Conservation (phyloP, 2,329 filamentous ascomycete species). For the Colletotrichum liaoningense region DNA sequence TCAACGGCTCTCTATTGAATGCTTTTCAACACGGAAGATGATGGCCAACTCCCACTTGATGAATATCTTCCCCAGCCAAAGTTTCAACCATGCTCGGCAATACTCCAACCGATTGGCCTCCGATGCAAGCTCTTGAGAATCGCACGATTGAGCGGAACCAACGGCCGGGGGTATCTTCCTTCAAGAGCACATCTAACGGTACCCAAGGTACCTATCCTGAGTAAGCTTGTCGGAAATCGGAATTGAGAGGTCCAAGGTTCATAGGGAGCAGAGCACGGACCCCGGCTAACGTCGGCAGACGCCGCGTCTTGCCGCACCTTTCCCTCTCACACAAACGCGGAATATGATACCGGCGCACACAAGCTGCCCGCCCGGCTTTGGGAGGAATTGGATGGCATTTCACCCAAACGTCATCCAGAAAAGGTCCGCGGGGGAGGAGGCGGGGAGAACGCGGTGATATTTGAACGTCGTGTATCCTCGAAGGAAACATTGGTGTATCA, state of each 20-base stretch:
- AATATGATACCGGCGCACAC: constrained; percentile 7
- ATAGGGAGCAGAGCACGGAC: not conserved
- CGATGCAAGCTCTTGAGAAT: not conserved
- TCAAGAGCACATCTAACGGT: not conserved
- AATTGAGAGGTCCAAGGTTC: constrained; percentile 21
- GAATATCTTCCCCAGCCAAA: not conserved
- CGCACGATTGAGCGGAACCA: not conserved
- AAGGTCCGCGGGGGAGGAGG: not conserved
- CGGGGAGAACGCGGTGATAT: not conserved
- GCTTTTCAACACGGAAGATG: not conserved
- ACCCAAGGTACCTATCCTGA: not conserved
- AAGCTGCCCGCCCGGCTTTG: constrained; percentile 19
- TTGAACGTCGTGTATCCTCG: not conserved
- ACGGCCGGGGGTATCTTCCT: not conserved
- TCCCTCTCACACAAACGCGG: constrained; percentile 22
- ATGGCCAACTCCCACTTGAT: not conserved
- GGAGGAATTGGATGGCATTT: constrained; percentile 2
- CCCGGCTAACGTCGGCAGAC: constrained; percentile 37
- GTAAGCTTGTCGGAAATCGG: constrained; percentile 17
- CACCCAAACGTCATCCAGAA: constrained; percentile 22
- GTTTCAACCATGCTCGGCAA: too few relatives aligned
- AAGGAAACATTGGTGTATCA: not conserved
- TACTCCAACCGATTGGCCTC: too few relatives aligned
- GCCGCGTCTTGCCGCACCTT: constrained; percentile 27
- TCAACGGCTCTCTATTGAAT: not conserved